Evolutionary conservation across 2,329 filamentous ascomycete genomes (phyloP).

Genomic region (Aspergillus thermomutatus): DNA sequence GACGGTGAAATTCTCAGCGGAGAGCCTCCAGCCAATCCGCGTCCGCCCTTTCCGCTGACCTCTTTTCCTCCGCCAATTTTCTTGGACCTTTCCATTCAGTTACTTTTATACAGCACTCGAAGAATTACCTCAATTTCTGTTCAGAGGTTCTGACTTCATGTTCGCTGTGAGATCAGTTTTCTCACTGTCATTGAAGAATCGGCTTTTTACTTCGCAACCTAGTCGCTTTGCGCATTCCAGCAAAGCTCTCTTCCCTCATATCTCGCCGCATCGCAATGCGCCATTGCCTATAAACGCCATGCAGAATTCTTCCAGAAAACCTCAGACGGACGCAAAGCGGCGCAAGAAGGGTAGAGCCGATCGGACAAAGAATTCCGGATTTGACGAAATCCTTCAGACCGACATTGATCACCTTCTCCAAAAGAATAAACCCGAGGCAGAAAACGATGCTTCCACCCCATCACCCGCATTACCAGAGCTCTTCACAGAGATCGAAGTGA

Average conservation of each 20-base stretch:
- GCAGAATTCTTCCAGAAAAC: slow-evolving; percentile 25
- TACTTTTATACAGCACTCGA: background rate
- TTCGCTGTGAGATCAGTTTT: slow-evolving; percentile 6
- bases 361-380: slow-evolving; percentile 59
- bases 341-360: slow-evolving; percentile 53
- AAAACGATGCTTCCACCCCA: slow-evolving; percentile 20
- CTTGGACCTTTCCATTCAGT: background rate
- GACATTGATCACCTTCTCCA: slow-evolving; percentile 54
- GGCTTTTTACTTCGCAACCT: slow-evolving; percentile 1
- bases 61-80: slow-evolving; percentile 5
- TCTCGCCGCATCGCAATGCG: slow-evolving; percentile 15
- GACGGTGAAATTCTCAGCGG: slow-evolving; percentile 26
- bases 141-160: slow-evolving; percentile 3
- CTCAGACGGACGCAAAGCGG: slow-evolving; percentile 22
- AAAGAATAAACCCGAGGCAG: slow-evolving; percentile 21
- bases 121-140: background rate
- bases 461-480: slow-evolving; percentile 55
- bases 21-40: slow-evolving; percentile 19
- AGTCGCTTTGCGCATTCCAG: slow-evolving; percentile 7
- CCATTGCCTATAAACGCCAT: slow-evolving; percentile 23
- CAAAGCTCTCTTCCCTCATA: background rate
- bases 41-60: slow-evolving; percentile 15
- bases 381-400: slow-evolving; percentile 63
- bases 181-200: slow-evolving; percentile 1
- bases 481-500: slow-evolving; percentile 74